Base-by-base conservation (phyloP, 495 filamentous ascomycete species). In the Acidiella bohemica region DNA sequence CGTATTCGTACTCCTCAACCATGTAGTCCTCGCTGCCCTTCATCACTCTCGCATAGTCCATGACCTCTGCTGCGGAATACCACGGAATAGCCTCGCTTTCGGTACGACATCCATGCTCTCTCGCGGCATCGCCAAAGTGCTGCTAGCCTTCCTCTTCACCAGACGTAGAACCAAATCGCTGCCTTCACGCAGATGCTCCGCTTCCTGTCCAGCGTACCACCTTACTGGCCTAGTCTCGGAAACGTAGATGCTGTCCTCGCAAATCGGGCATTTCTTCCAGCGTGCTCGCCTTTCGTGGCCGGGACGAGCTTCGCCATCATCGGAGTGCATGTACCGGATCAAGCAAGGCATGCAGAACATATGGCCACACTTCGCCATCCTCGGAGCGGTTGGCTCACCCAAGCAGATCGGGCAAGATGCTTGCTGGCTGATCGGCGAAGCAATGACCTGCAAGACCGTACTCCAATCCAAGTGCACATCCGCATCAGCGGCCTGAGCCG, bases 281-380 rank as follows among this genome's bases (percentile, higher is more conserved):
- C 84, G 70, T 35, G 82, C 71, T 58, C 70, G 79, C 57, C 80
- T 84, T 43, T 81, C 75, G 8, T 68, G 71, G 2, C 67, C 44
- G 4, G 65, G 67, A 2, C 23, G 34, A 13, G 73, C 68, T 1
- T 72, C 71, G 19, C 76, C 80, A 25, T 84, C 81, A 1, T 67
- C 72, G 5, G 85, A 79, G 51, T 92, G 84, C 88, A 97, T 95
- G 55, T 92, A 97, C 29, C 90, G 80, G 39, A 95, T 79, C 25
- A 96, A 64, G 58, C 90, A 97, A 10, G 90, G 81, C 29, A 95
- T 67, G 58, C 90, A 97, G 55, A 95, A 95, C 19, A 97, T 94
- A 56, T 97, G 90, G 11, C 90, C 90, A 56, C 90, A 97, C 51
- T 81, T 87, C 28, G 90, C 86, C 90, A 97, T 97, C 41, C 92